Conservation (phyloP, 2,329 filamentous ascomycete genomes). For the Fusarium sp. region DNA sequence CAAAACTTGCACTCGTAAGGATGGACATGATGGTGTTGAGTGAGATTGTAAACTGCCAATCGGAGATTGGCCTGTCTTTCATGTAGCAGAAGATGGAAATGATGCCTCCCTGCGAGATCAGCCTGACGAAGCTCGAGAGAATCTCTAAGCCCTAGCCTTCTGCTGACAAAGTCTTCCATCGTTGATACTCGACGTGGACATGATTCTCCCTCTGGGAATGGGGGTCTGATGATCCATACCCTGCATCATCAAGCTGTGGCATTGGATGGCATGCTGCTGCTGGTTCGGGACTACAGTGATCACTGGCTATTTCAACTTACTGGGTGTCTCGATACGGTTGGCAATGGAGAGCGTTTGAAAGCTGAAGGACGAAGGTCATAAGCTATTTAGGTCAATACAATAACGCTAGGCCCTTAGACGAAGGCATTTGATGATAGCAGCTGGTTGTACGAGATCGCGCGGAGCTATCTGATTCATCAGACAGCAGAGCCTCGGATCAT, state of each 20-base stretch:
- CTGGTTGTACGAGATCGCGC: background rate
- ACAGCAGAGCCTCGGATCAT: background rate
- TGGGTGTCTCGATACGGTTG: background rate
- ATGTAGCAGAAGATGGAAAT: slow-evolving; percentile 6
- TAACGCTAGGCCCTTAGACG: background rate
- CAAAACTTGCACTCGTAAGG: background rate
- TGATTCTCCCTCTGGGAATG: background rate
- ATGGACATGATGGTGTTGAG: too few species aligned
- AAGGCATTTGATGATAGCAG: background rate
- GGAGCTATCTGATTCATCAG: background rate
- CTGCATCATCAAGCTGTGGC: background rate
- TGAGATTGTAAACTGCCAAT: slow-evolving; percentile 18
- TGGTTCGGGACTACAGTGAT: background rate
- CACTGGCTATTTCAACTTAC: background rate
- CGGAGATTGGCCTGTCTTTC: slow-evolving; percentile 1
- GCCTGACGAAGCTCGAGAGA: background rate
- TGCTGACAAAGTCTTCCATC: background rate
- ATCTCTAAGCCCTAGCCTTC: background rate
- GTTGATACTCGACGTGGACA: background rate
- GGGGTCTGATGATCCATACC: background rate
- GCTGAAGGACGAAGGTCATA: background rate
- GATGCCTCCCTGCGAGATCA: background rate
- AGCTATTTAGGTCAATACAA: background rate
- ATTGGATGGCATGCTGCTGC: background rate
- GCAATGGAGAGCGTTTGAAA: background rate